Conservation (phyloP, 768 basidiomycete species). For the Tylopilus felleus region DNA sequence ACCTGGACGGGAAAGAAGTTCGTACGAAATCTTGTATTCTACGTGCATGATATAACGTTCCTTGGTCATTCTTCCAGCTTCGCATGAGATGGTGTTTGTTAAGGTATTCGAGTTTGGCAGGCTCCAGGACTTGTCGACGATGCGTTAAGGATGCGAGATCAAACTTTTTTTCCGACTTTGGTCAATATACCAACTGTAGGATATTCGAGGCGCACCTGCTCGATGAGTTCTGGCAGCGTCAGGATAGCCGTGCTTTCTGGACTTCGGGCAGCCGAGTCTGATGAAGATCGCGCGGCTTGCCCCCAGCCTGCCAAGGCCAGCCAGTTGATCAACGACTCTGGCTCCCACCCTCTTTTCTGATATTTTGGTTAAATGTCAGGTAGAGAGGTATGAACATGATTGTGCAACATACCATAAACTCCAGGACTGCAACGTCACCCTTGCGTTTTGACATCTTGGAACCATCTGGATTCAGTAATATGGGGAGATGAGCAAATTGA, state of each 20-base stretch:
- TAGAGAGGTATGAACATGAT: neutral
- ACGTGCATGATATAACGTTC: slow-evolving; percentile 50
- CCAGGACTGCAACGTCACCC: slow-evolving; percentile 82
- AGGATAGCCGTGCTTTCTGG: slow-evolving; percentile 67
- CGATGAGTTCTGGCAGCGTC: slow-evolving; percentile 61
- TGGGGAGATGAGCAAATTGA: slow-evolving; percentile 85
- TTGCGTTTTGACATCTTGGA: slow-evolving; percentile 94
- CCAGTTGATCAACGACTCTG: slow-evolving; percentile 87
- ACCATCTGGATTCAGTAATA: slow-evolving; percentile 86
- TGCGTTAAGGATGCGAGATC: slow-evolving; percentile 75
- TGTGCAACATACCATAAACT: slow-evolving; percentile 66
- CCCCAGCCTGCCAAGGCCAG: slow-evolving; percentile 95
- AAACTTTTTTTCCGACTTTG: slow-evolving; percentile 46
- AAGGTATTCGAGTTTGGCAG: slow-evolving; percentile 75
- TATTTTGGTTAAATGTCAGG: neutral
- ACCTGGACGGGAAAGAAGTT: slow-evolving; percentile 60
- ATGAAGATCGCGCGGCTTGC: slow-evolving; percentile 39
- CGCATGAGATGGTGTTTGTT: slow-evolving; percentile 83
- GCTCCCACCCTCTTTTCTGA: slow-evolving; percentile 87
- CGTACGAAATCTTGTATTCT: slow-evolving; percentile 54
- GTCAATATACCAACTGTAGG: neutral
- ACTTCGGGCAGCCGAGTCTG: slow-evolving; percentile 33
- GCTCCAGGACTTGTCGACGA: slow-evolving; percentile 78
- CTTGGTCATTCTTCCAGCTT: slow-evolving; percentile 47
- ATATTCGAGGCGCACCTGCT: slow-evolving; percentile 42